Evolutionary conservation across 1,284 basidiomycete genomes (phyloP).

Genomic region (Cryptococcus sp.): DNA sequence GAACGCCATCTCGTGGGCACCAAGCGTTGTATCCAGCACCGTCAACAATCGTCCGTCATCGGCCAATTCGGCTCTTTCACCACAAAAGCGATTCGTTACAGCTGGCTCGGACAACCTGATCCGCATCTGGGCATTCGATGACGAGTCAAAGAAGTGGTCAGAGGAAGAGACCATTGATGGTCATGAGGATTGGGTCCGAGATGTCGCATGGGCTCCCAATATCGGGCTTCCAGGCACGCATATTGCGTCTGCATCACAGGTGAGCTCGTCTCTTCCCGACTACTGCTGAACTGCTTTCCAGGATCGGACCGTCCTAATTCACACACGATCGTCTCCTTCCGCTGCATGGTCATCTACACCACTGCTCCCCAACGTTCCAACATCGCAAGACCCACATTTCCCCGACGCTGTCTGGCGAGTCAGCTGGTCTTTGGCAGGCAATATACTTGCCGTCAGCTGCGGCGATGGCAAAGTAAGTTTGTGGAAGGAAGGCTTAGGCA

Average conservation of each 20-base stretch:
- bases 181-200: conserved; percentile 96
- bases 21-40: conserved; percentile 68
- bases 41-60: conserved; percentile 57
- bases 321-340: conserved; percentile 81
- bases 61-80: conserved; percentile 16
- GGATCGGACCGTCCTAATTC: conserved; percentile 91
- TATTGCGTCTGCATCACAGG: conserved; percentile 92
- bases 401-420: conserved; percentile 96
- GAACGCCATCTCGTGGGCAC: conserved; percentile 97
- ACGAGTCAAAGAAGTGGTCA: conserved; percentile 65
- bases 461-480: conserved; percentile 97
- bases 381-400: conserved; percentile 67
- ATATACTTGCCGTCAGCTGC: conserved; percentile 93
- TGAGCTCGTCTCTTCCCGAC: conserved; percentile 32
- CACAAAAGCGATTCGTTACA: conserved; percentile 80
- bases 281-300: conserved; percentile 35
- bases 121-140: conserved; percentile 80
- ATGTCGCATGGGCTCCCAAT: conserved; percentile 97
- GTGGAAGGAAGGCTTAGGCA: conserved; percentile 98
- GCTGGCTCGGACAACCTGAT: conserved; percentile 96
- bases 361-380: conserved; percentile 68
- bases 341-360: conserved; percentile 82
- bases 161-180: conserved; percentile 86
- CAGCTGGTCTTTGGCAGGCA: conserved; percentile 95
- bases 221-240: conserved; percentile 92